Conservation (phyloP, 768 basidiomycete genomes). For the Mycena epipterygia region DNA sequence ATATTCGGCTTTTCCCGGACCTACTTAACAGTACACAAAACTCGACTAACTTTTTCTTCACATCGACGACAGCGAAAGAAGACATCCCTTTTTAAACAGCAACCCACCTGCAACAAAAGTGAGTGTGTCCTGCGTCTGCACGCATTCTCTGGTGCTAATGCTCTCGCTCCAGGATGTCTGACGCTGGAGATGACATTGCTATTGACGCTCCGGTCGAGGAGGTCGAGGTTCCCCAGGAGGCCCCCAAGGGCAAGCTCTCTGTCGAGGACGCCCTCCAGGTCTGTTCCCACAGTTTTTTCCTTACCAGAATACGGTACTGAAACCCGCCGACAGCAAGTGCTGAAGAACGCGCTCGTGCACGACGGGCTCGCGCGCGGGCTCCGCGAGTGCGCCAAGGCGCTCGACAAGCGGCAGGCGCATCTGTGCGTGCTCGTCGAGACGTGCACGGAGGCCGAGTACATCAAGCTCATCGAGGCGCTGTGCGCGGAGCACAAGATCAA, state of each 20-base stretch:
- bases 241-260: slow-evolving; percentile 94
- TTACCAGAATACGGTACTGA: slow-evolving; percentile 19
- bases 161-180: slow-evolving; percentile 80
- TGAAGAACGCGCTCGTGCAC: slow-evolving; percentile 98
- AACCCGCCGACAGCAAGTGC: slow-evolving; percentile 82
- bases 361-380: slow-evolving; percentile 99
- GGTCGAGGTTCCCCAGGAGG: slow-evolving; percentile 89
- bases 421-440: slow-evolving; percentile 99
- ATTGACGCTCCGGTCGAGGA: slow-evolving; percentile 77
- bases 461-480: slow-evolving; percentile 99
- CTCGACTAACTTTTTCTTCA: slow-evolving; percentile 65
- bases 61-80: slow-evolving; percentile 98
- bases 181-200: slow-evolving; percentile 96
- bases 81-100: slow-evolving; percentile 68
- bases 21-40: slow-evolving; percentile 42
- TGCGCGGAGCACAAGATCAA: slow-evolving; percentile 99
- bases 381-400: slow-evolving; percentile 96
- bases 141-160: neutral
- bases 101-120: slow-evolving; percentile 33
- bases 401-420: slow-evolving; percentile 99
- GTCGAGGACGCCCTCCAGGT: slow-evolving; percentile 97
- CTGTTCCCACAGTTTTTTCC: slow-evolving; percentile 18
- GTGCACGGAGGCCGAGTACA: slow-evolving; percentile 99
- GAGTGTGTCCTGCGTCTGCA: neutral
- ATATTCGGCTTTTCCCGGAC: too few relatives aligned